Conservation (phyloP, 352 stramenopile genomes). For the Globisporangium viniferum region DNA sequence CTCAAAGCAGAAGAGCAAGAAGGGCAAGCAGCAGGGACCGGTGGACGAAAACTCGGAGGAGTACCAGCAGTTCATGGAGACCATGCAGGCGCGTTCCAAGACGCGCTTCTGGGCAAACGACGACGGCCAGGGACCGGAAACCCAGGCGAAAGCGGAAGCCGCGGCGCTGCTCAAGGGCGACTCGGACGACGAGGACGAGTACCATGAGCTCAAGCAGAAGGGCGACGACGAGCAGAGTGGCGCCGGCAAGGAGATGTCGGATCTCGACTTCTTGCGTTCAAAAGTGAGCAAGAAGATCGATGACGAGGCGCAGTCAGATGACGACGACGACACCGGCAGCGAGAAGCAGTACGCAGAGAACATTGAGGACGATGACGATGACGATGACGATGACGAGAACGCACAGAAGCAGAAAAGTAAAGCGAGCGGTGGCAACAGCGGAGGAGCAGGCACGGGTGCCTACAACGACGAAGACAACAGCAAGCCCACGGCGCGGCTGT, state of each 20-base stretch:
- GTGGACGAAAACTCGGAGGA: constrained; percentile 42
- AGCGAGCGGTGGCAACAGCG: constrained; percentile 1
- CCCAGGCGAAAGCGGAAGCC: constrained; percentile 22
- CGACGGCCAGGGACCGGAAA: constrained; percentile 57
- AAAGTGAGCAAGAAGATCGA: constrained; percentile 92
- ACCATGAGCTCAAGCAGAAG: constrained; percentile 70
- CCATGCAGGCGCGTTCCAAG: constrained; percentile 87
- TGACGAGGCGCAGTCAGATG: constrained; percentile 48
- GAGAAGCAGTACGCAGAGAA: constrained; percentile 39
- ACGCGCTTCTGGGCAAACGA: constrained; percentile 91
- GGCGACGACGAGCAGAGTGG: constrained; percentile 24
- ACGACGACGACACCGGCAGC: constrained; percentile 22
- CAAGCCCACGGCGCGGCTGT: constrained; percentile 86
- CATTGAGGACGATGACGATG: constrained; percentile 38
- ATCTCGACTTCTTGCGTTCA: constrained; percentile 93
- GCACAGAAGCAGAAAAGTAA: constrained; percentile 1
- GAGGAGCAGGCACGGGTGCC: constrained; percentile 12
- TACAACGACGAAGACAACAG: constrained; percentile 31
- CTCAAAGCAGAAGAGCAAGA: constrained; percentile 26
- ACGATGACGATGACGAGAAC: constrained; percentile 21
- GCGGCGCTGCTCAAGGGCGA: constrained; percentile 28
- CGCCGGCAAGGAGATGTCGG: constrained; percentile 52
- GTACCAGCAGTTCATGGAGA: constrained; percentile 89
- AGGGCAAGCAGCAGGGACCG: constrained; percentile 28
- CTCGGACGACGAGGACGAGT: constrained; percentile 76